A percentile compares a stretch with the other conserved stretches of the same genome.
Evolutionary conservation across 2,329 filamentous ascomycete genomes (phyloP).

Genomic region (Aspergillus brunneoviolaceus): DNA sequence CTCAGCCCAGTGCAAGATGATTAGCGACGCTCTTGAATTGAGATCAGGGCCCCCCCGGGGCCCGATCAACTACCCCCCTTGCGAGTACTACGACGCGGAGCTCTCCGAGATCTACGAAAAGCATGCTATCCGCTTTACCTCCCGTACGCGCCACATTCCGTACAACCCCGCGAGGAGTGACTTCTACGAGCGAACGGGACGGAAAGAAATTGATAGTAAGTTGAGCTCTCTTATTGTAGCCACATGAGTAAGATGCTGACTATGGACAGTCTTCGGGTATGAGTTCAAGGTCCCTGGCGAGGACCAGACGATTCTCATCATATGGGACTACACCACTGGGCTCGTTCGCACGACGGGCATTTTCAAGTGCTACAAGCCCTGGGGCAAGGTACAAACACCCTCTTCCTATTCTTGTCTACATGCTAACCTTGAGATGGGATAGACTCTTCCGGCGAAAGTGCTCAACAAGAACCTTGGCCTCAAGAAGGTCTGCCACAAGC

Average conservation of each 20-base stretch:
- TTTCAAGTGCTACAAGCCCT: constrained; percentile 79
- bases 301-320: constrained; percentile 67
- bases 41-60: not conserved
- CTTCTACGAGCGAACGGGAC: not conserved
- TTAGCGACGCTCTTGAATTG: not conserved
- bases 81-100: not conserved
- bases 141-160: not conserved
- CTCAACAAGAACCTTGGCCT: constrained; percentile 75
- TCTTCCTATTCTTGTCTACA: constrained; percentile 19
- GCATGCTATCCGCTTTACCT: not conserved
- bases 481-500: constrained; percentile 86
- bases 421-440: constrained; percentile 4
- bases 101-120: not conserved
- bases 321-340: constrained; percentile 97
- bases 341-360: constrained; percentile 91
- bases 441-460: constrained; percentile 90
- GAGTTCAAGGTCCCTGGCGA: constrained; percentile 70
- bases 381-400: constrained; percentile 67
- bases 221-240: not conserved
- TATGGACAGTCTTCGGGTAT: constrained; percentile 57
- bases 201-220: not conserved
- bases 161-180: not conserved
- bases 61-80: not conserved
- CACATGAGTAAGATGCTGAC: not conserved
- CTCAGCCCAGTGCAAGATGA: not conserved